Conservation (phyloP, 495 filamentous ascomycete genomes). For the Daldinia vernicosa region DNA sequence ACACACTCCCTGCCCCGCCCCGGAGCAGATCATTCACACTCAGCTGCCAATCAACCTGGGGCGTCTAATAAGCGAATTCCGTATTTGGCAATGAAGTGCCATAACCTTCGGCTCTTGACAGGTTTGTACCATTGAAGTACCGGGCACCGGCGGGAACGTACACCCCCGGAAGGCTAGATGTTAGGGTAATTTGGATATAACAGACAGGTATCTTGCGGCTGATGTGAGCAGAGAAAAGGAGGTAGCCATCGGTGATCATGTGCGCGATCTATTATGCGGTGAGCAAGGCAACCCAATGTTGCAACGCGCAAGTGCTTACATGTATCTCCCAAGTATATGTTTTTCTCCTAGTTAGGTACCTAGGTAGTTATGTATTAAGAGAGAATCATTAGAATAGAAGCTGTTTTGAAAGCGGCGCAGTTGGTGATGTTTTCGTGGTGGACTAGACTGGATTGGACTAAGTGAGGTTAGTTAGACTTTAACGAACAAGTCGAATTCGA, state of each 20-base stretch:
- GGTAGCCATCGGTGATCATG: conserved; percentile 41
- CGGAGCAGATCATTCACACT: conserved; percentile 19
- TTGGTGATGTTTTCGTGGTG: neutral
- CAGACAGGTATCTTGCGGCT: conserved; percentile 32
- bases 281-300: conserved; percentile 34
- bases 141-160: conserved; percentile 15
- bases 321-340: conserved; percentile 34
- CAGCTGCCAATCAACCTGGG: conserved; percentile 29
- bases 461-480: too few relatives aligned
- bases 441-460: neutral
- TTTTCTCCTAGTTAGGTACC: neutral
- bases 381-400: neutral
- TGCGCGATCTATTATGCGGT: conserved; percentile 39
- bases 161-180: conserved; percentile 5
- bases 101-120: conserved; percentile 28
- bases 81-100: conserved; percentile 27
- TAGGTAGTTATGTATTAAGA: neutral
- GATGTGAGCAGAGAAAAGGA: conserved; percentile 38
- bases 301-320: conserved; percentile 40
- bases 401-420: neutral
- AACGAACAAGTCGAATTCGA: neutral
- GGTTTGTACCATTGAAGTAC: conserved; percentile 31
- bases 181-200: conserved; percentile 27
- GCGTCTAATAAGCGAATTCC: conserved; percentile 14
- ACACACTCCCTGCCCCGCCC: conserved; percentile 19